These are phyloP conservation scores for Suillus subalutaceus DNA, from an alignment of 768 basidiomycete genomes.

Conservation along the genomic window DNA sequence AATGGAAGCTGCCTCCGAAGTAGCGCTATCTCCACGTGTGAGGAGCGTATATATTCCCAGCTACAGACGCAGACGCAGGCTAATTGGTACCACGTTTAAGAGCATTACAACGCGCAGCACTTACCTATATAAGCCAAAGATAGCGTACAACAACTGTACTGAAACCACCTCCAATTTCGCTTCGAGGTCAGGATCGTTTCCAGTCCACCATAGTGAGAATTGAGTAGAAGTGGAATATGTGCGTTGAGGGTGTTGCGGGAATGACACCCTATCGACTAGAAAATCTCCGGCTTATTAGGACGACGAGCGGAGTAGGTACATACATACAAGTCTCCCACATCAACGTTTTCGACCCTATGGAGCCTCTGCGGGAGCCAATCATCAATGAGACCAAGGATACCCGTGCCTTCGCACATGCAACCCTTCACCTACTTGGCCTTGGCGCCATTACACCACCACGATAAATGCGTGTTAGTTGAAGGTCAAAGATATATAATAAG, in stretches of 20 bases:
- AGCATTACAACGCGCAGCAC: background rate
- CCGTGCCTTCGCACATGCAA: no score
- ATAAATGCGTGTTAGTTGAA: background rate
- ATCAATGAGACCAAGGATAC: background rate
- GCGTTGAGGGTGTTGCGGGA: background rate
- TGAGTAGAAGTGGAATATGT: background rate
- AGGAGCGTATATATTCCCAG: slow-evolving; percentile 7
- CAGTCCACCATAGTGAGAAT: background rate
- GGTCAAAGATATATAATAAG: background rate
- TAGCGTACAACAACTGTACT: background rate
- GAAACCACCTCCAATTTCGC: background rate
- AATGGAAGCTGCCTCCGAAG: background rate
- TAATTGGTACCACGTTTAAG: background rate
- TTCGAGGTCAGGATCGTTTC: background rate
- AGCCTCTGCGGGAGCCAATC: background rate
- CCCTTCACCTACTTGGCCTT: background rate
- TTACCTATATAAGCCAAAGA: slow-evolving; percentile 1
- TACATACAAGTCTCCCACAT: background rate
- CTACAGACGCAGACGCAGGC: background rate
- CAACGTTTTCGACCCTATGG: background rate
- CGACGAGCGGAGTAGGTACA: background rate
- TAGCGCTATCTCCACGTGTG: background rate
- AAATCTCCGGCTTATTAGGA: background rate
- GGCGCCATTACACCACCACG: background rate
- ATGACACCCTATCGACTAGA: background rate